Evolutionary conservation across 2,329 filamentous ascomycete genomes (phyloP), one percentile per base, ranked within the genome.

Genomic region (Ophiostoma montium): DNA sequence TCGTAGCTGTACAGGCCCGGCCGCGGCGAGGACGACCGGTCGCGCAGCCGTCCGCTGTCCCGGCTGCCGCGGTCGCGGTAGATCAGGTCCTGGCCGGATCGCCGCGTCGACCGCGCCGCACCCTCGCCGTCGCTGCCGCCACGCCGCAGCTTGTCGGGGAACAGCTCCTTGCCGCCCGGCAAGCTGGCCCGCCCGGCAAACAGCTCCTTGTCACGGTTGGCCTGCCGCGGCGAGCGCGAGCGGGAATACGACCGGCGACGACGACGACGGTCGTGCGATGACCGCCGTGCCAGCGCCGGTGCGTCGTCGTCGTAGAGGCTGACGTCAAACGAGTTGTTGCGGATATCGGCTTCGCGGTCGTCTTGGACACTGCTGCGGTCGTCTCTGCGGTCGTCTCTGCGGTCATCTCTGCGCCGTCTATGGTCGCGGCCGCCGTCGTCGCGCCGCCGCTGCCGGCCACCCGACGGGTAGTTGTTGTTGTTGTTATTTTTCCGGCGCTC

Each of bases 301-400:
- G 47, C 65, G 52, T 76, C 69, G 46, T 75, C 73, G 35, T 67
- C 62, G 45, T 86, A 87, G 66, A 88, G 77, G 53, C 72, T 79
- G 42, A 76, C 84, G 57, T 84, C 79, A 57, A 87, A 90, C 0
- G 68, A 65, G 48, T 55, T 54, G 52, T 71, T 68, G 33, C 74
- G 67, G 33, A 73, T 69, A 5, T 76, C 72, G 35, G 69, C 70
- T n/a, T 64, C 60, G 62, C 67, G 57, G 46, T 71, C 70, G 41
- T 66, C 65, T 54, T 69, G 68, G 18, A 66, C 63, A 19, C 62
- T 58, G 50, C 62, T 59, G 50, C 61, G 61, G 19, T 42, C 42
- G 27, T 51, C 42, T 11, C 42, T 18, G 9, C 27, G n/a, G 33
- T 11, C 39, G 27, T 23, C 30, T 33, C 30, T 62, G 61, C 61